Base-by-base conservation (phyloP, 805 yeast genomes). In the Danielia reshetovae region DNA sequence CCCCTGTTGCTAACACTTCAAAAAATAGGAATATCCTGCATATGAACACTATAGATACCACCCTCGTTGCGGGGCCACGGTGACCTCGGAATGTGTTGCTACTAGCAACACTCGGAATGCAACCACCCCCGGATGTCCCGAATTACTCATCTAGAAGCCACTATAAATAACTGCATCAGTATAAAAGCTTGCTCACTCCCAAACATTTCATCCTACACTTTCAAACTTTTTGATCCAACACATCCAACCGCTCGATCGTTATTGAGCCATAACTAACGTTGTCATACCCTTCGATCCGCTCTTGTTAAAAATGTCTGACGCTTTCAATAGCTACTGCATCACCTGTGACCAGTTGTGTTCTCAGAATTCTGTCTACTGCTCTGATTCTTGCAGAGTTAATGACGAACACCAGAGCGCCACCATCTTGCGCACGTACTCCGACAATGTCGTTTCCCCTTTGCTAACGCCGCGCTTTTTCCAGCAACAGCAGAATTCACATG, bases 381-480 rank as follows among this genome's bases (percentile, higher is more conserved):
- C 52, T 9, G 58, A 55, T 8, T 52, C 49, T 18, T 67, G 72
- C 45, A 59, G 57, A 42, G 45, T 43, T 24, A 41, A 43, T 11
- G 69, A 64, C 38, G 68, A 61, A 40, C 45, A 43, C 13, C 55
- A 51, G 31, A 49, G 35, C 16, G 26, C 45, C 6, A 30, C 46
- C 10, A 35, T 37, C 15, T 39, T 48, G 32, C 43, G 48, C 26
- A 40, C 42, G 14, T 25, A 27, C 24, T 19, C 25, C 32, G 42
- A 40, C 35, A 57, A 51, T 34, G 50, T 63, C 36, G 60, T 54
- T 3, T 59, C 65, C 14, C 72, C 72, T 4, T 52, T 66, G 38
- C 59, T 67, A 32, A 59, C 68, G 17, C 68, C 68, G 4, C 51
- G 59, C 11, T 43, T 58, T 35, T 57, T 60, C 44, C 59, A 52